Evolutionary conservation across 257 asterid genomes (phyloP), one percentile per base, ranked within the genome.

Genomic region (Ophiorrhiza pumila): DNA sequence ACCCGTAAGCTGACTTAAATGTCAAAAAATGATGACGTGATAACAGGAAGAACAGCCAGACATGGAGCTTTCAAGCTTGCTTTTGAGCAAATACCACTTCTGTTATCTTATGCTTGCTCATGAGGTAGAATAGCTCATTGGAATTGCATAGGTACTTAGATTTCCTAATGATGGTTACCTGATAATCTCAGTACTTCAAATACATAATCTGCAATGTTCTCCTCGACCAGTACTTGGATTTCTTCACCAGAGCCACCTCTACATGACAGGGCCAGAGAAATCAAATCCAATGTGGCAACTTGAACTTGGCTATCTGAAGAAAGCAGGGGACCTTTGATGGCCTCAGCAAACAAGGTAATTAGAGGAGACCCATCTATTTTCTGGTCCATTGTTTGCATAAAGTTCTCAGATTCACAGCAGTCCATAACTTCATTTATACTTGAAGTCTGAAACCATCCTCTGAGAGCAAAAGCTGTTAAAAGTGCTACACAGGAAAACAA

Each of bases 301-400:
- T 91, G 99, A 74, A 94, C 92, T 82, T 90, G 90, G 85, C 76
- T 87, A 76, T 94, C 98, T 68, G 98, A 88, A 74, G 99, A 94
- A 84, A 94, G 95, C 75, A 94, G 81, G 71, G 99, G 90, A 47
- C 87, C 98, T 82, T 94, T 91, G 78, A 94, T 87, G 49, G 99
- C 99, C 88, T 94, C 98, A 50, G 96, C 96, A 88, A 91, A 94
- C 87, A 91, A 79, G 78, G 83, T 81, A 81, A 79, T 90, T 65
- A 90, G 76, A 52, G 88, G 74, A 59, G 85, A 85, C 63, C 77
- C 85, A 76, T 85, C 88, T 55, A 66, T 71, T 32, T 58, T 79
- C 31, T 79, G 77, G 57, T 90, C 95, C 66, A 83, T 65, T 62
- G 79, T 89, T 74, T 82, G 92, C 86, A 83, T 76, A 77, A 85